A percentile compares a stretch with the other conserved stretches of the same genome.
Evolutionary conservation across 371 early-diverging fungal species (phyloP).

Genomic region (Apophysomyces ossiformis): DNA sequence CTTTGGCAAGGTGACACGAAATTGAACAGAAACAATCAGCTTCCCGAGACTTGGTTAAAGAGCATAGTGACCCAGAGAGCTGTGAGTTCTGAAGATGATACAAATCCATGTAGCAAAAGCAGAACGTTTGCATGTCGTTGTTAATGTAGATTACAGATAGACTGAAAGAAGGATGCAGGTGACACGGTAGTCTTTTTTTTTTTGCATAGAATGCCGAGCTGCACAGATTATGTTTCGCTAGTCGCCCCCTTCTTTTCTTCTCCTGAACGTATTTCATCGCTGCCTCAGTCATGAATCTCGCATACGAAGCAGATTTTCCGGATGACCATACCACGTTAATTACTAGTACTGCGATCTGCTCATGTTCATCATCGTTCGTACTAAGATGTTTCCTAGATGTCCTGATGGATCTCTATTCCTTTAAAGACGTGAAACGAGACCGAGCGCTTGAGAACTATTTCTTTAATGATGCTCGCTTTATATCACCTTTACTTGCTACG

Average conservation of each 20-base stretch:
- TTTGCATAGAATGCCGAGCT: neutral
- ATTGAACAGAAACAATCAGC: no score
- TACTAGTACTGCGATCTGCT: neutral
- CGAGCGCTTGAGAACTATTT: slow-evolving; percentile 25
- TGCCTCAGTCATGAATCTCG: slow-evolving; percentile 3
- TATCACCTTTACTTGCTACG: slow-evolving; percentile 24
- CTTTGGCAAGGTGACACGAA: no score
- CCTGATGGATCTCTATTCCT: slow-evolving; percentile 26
- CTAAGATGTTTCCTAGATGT: slow-evolving; percentile 14
- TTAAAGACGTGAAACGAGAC: slow-evolving; percentile 21
- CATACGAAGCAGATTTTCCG: neutral
- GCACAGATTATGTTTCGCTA: neutral
- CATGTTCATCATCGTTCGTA: neutral
- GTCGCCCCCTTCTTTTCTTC: slow-evolving; percentile 7
- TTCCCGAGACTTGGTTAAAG: no score
- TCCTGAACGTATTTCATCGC: neutral
- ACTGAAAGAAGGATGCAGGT: no score
- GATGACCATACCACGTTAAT: slow-evolving; percentile 4
- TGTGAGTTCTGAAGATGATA: no score
- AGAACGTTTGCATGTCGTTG: no score
- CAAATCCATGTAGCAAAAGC: no score
- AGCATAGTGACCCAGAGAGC: no score
- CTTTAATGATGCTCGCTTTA: slow-evolving; percentile 27
- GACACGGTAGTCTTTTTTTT: no score
- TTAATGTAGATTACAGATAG: no score